Evolutionary conservation across 208 protist species (phyloP).

Genomic region (Trypanosoma cruzi): DNA sequence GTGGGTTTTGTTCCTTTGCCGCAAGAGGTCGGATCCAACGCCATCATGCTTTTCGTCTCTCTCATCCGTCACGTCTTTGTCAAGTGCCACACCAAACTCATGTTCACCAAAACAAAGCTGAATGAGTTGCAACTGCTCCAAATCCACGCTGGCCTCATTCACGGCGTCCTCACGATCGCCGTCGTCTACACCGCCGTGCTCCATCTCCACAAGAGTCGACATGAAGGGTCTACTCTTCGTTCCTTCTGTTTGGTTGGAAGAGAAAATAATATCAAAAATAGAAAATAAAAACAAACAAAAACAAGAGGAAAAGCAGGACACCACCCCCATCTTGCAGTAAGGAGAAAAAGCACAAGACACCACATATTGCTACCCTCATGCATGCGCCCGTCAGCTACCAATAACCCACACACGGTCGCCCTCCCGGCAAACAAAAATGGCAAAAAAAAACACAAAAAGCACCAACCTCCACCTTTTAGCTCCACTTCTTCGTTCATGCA

Average conservation of each 20-base stretch:
- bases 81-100: conserved; percentile 78
- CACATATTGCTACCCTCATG: too few species aligned
- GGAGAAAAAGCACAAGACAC: too few species aligned
- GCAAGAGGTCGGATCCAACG: neutral
- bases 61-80: conserved; percentile 18
- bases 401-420: too few species aligned
- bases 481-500: neutral
- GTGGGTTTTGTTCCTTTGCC: conserved; percentile 4
- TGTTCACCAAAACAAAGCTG: conserved; percentile 88
- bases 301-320: too few species aligned
- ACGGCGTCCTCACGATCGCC: neutral
- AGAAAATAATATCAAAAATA: too few species aligned
- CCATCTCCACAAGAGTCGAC: neutral
- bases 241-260: neutral
- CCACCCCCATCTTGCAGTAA: too few species aligned
- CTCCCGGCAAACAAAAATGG: too few species aligned
- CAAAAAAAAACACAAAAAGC: too few species aligned
- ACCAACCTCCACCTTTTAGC: too few species aligned
- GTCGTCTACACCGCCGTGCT: neutral
- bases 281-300: too few species aligned
- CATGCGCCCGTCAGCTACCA: too few species aligned
- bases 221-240: neutral
- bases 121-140: conserved; percentile 77
- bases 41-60: neutral
- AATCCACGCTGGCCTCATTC: conserved; percentile 1